A percentile compares a stretch with the other conserved stretches of the same genome.
These are phyloP conservation scores for Kappamyces sp. DNA, from an alignment of 192 early-diverging fungal species.

Conservation along the genomic window DNA sequence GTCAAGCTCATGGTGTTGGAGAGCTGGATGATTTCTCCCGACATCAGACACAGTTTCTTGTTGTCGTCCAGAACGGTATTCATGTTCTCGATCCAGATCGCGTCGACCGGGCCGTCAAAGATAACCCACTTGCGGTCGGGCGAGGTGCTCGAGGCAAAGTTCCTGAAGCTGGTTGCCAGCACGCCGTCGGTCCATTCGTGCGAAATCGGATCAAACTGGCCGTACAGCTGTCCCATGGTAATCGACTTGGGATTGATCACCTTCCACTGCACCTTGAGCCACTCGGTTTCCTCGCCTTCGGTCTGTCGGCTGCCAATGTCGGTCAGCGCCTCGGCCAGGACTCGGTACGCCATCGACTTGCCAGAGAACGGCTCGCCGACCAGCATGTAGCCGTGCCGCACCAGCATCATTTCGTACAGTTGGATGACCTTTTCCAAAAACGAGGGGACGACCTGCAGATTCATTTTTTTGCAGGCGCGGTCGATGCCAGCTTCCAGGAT, in stretches of 20 bases:
- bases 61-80: slow-evolving; percentile 62
- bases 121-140: slow-evolving; percentile 61
- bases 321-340: slow-evolving; percentile 50
- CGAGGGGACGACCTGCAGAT: slow-evolving; percentile 47
- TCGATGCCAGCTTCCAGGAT: slow-evolving; percentile 46
- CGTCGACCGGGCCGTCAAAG: slow-evolving; percentile 62
- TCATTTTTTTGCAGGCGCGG: slow-evolving; percentile 35
- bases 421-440: slow-evolving; percentile 63
- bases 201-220: slow-evolving; percentile 55
- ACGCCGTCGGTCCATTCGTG: slow-evolving; percentile 64
- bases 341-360: slow-evolving; percentile 54
- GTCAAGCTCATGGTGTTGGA: slow-evolving; percentile 62
- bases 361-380: slow-evolving; percentile 58
- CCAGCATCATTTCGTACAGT: slow-evolving; percentile 62
- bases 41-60: slow-evolving; percentile 61
- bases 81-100: slow-evolving; percentile 63
- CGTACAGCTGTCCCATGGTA: slow-evolving; percentile 58
- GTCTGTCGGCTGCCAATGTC: slow-evolving; percentile 29
- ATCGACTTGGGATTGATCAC: slow-evolving; percentile 61
- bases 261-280: slow-evolving; percentile 44
- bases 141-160: slow-evolving; percentile 41
- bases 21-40: slow-evolving; percentile 59
- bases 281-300: slow-evolving; percentile 38
- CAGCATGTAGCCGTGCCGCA: slow-evolving; percentile 60
- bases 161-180: slow-evolving; percentile 47